A percentile compares a stretch with the other conserved stretches of the same genome.
Evolutionary conservation across 352 stramenopile genomes (phyloP).

Genomic region (Elongisporangium senticosum): DNA sequence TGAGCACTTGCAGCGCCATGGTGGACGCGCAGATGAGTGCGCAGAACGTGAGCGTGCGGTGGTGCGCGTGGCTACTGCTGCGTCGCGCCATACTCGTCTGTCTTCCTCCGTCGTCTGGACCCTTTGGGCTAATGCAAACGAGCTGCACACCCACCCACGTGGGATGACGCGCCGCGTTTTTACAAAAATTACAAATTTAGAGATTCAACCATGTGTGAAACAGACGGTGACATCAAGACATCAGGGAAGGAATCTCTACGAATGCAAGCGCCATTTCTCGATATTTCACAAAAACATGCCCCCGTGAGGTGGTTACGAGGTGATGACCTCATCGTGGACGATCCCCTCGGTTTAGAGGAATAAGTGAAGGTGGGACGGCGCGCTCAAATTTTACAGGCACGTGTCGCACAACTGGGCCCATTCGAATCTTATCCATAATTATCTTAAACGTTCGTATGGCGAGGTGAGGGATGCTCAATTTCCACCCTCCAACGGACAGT

Average conservation of each 20-base stretch:
- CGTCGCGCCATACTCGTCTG: neutral
- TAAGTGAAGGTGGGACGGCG: neutral
- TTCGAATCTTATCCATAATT: neutral
- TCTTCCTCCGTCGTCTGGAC: neutral
- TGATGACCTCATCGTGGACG: neutral
- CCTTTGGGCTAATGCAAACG: no score
- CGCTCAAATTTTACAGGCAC: neutral
- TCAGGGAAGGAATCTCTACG: neutral
- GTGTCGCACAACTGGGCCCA: neutral
- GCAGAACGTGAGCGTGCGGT: neutral
- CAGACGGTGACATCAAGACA: neutral
- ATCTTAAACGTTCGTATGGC: neutral
- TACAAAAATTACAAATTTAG: neutral
- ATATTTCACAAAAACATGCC: neutral
- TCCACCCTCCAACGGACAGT: neutral
- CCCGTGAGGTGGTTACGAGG: neutral
- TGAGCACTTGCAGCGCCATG: conserved; percentile 16
- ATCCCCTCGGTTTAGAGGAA: neutral
- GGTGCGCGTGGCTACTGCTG: neutral
- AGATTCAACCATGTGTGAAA: neutral
- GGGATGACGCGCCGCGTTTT: neutral
- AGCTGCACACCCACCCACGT: neutral
- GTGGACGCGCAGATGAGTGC: conserved; percentile 19
- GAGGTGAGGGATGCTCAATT: neutral
- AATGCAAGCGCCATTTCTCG: neutral